phyloP scores from a whole-genome alignment of 768 basidiomycete genomes.

The Serendipita sp. region DNA sequence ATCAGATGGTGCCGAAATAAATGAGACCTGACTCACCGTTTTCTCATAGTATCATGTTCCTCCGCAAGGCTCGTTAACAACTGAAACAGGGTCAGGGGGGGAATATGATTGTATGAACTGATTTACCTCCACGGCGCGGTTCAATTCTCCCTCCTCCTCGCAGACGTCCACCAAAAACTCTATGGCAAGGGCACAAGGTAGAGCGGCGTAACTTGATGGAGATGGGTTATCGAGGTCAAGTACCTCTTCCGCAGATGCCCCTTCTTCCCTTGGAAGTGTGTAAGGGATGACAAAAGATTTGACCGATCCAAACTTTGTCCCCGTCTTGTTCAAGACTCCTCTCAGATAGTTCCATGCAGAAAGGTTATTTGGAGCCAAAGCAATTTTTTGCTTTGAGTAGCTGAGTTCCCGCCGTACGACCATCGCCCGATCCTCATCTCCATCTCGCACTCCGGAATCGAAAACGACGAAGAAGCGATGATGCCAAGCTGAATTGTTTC shows the following conservation, averaged over 20 bases:
- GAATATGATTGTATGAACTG: background rate
- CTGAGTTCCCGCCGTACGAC: conserved; percentile 60
- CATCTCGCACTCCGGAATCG: conserved; percentile 41
- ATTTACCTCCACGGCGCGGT: conserved; percentile 23
- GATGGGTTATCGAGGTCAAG: conserved; percentile 58
- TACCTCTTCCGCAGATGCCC: background rate
- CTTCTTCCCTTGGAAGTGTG: conserved; percentile 17
- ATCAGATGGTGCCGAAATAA: background rate
- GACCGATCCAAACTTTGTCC: conserved; percentile 39
- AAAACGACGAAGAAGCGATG: conserved; percentile 83
- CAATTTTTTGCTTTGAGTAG: conserved; percentile 68
- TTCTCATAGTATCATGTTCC: conserved; percentile 57
- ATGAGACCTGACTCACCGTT: conserved; percentile 34
- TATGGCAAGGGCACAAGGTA: conserved; percentile 64
- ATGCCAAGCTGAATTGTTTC: conserved; percentile 98
- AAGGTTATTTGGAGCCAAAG: conserved; percentile 77
- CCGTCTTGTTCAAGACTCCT: conserved; percentile 51
- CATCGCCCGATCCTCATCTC: conserved; percentile 44
- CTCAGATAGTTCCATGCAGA: conserved; percentile 97
- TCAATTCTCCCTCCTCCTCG: conserved; percentile 33
- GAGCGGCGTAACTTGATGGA: conserved; percentile 43
- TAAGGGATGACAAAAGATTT: conserved; percentile 50
- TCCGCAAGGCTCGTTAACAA: conserved; percentile 54
- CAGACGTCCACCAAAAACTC: conserved; percentile 74
- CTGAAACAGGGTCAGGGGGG: conserved; percentile 22